Conservation (phyloP, 495 filamentous ascomycete species). For the Lasiosphaeris hirsuta region DNA sequence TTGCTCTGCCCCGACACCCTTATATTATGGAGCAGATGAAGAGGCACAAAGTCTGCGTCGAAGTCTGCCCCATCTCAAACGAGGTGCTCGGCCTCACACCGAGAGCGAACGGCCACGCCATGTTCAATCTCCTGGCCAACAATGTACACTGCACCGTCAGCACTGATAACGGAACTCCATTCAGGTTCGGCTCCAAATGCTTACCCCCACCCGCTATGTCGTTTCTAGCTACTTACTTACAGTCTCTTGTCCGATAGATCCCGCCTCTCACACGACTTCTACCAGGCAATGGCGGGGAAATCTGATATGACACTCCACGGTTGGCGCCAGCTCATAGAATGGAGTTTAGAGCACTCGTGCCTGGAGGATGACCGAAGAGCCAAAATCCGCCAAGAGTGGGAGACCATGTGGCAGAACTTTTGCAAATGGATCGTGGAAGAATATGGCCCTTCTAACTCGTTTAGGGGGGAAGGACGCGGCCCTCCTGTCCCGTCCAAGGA, state of each 20-base stretch:
- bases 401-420: slow-evolving; percentile 43
- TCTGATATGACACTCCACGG: slow-evolving; percentile 49
- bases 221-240: not conserved
- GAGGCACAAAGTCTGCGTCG: slow-evolving; percentile 74
- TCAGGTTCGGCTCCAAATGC: slow-evolving; percentile 38
- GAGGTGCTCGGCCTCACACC: slow-evolving; percentile 62
- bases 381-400: slow-evolving; percentile 38
- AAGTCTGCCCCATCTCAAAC: slow-evolving; percentile 88
- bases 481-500: not conserved
- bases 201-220: not conserved
- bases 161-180: slow-evolving; percentile 55
- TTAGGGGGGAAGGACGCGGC: not conserved
- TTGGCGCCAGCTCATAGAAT: slow-evolving; percentile 51
- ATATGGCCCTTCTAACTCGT: slow-evolving; percentile 13
- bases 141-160: slow-evolving; percentile 52
- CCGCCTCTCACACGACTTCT: slow-evolving; percentile 55
- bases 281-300: slow-evolving; percentile 53
- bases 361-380: slow-evolving; percentile 34
- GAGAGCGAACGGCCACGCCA: slow-evolving; percentile 44
- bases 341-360: slow-evolving; percentile 54
- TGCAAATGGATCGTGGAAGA: slow-evolving; percentile 34
- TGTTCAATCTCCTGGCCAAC: slow-evolving; percentile 49
- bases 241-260: slow-evolving; percentile 33
- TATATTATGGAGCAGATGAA: slow-evolving; percentile 79
- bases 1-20: slow-evolving; percentile 82